phyloP scores from a whole-genome alignment of 768 basidiomycete species.

The Dentipellis fragilis region DNA sequence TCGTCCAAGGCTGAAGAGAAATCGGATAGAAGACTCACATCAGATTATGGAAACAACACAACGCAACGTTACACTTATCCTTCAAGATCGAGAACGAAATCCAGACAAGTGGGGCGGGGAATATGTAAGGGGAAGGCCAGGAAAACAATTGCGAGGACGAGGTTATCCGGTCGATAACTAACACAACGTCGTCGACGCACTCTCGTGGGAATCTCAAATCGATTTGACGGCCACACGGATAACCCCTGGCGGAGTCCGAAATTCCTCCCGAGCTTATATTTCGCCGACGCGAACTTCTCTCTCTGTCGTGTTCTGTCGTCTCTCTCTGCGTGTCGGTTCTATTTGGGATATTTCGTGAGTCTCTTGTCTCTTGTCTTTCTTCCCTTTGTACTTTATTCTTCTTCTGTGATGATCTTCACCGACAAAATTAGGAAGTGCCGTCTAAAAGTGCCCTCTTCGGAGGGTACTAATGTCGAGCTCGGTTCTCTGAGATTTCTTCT shows the following conservation, averaged over 20 bases:
- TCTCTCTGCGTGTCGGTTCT: too few species aligned
- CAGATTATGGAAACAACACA: too few species aligned
- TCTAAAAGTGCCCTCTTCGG: background rate
- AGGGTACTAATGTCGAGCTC: background rate
- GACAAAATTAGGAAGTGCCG: constrained; percentile 16
- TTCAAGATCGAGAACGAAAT: background rate
- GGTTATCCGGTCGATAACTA: constrained; percentile 3
- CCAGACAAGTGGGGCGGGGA: background rate
- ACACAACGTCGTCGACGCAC: too few species aligned
- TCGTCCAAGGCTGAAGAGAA: too few species aligned
- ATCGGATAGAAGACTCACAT: too few species aligned
- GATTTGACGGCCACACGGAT: too few species aligned
- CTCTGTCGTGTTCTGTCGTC: too few species aligned
- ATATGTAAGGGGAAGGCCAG: background rate
- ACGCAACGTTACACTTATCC: too few species aligned
- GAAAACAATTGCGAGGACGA: constrained; percentile 4
- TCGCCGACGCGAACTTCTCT: too few species aligned
- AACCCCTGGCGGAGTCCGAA: background rate
- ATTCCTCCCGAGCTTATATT: constrained; percentile 21
- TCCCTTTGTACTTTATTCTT: background rate
- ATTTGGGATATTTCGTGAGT: too few species aligned
- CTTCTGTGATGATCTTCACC: constrained; percentile 1
- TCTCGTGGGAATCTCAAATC: too few species aligned
- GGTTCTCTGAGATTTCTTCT: background rate
- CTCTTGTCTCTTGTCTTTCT: background rate